Evolutionary conservation across 345 rosid species (phyloP).

Genomic region (Eucalyptus albens): DNA sequence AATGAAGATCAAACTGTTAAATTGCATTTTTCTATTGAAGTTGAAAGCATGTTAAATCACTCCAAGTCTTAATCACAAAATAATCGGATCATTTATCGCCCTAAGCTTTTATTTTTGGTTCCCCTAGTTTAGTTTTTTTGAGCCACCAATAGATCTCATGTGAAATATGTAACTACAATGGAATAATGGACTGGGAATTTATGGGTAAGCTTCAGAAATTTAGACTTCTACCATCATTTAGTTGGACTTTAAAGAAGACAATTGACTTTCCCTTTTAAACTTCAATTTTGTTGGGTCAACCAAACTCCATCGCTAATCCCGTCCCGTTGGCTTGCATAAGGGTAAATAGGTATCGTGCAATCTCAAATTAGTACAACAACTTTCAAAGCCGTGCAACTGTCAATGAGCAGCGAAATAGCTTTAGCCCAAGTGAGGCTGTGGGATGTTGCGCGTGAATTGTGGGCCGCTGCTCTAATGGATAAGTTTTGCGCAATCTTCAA

Average conservation of each 20-base stretch:
- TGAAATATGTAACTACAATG: neutral
- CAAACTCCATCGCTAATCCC: neutral
- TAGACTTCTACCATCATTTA: neutral
- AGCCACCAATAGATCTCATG: neutral
- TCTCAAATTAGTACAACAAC: neutral
- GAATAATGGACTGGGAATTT: neutral
- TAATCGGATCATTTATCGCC: neutral
- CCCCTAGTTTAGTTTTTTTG: neutral
- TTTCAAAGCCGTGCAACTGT: neutral
- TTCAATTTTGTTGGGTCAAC: neutral
- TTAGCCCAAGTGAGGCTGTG: neutral
- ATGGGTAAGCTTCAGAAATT: neutral
- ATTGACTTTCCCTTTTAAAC: neutral
- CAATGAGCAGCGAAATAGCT: neutral
- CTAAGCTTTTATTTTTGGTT: neutral
- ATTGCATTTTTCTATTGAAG: neutral
- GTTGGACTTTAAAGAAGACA: neutral
- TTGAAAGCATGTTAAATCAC: neutral
- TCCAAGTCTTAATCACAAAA: neutral
- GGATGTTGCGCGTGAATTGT: neutral
- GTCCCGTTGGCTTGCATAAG: accelerated
- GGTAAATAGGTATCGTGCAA: accelerated
- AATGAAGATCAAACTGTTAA: neutral
- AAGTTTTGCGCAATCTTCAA: neutral
- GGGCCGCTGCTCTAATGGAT: neutral